These are phyloP conservation scores for Piromyces sp. DNA, from an alignment of 192 early-diverging fungal species.

Conservation along the genomic window DNA sequence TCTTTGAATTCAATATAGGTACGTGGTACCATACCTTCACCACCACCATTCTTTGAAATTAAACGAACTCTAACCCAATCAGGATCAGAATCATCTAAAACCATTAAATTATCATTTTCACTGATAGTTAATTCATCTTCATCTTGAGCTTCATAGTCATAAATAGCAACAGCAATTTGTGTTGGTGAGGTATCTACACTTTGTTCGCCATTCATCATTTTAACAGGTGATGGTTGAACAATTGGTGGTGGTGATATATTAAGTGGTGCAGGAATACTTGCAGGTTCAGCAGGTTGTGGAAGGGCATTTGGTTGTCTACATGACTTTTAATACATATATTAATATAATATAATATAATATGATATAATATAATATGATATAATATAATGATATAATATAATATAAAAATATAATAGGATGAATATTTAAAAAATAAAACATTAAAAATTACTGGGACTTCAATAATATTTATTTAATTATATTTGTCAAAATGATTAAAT, in stretches of 20 bases:
- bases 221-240: neutral
- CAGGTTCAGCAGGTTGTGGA: neutral
- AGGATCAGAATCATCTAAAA: conserved; percentile 70
- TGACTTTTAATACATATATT: too few relatives aligned
- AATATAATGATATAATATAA: too few relatives aligned
- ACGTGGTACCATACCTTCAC: conserved; percentile 69
- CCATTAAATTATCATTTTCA: conserved; percentile 75
- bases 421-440: too few relatives aligned
- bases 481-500: too few relatives aligned
- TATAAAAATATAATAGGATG: too few relatives aligned
- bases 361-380: too few relatives aligned
- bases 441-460: too few relatives aligned
- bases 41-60: conserved; percentile 24
- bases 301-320: neutral
- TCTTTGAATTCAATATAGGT: conserved; percentile 60
- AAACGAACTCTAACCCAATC: conserved; percentile 81
- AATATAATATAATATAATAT: too few relatives aligned
- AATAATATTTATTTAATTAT: too few relatives aligned
- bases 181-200: neutral
- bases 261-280: neutral
- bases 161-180: conserved; percentile 54
- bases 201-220: neutral
- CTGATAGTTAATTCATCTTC: conserved; percentile 69
- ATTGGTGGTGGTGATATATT: neutral
- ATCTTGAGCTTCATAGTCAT: conserved; percentile 69